Evolutionary conservation across 2,329 filamentous ascomycete genomes (phyloP).

Genomic region (Exophiala bonariae): DNA sequence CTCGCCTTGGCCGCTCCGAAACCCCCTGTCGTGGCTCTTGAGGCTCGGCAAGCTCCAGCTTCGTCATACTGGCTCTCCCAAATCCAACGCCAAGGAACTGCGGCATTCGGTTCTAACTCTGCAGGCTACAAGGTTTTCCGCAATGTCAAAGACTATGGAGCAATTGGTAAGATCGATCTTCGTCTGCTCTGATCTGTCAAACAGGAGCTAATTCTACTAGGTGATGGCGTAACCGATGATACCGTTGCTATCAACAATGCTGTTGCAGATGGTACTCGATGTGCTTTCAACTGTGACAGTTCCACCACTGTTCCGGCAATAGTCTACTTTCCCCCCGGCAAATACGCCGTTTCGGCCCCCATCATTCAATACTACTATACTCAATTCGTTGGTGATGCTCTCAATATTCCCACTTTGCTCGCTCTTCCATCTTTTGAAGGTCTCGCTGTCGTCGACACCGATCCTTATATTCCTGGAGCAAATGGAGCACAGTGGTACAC

Average conservation of each 20-base stretch:
- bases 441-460: conserved; percentile 84
- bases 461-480: conserved; percentile 68
- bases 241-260: conserved; percentile 85
- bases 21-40: conserved; percentile 2
- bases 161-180: conserved; percentile 58
- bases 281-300: conserved; percentile 78
- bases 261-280: conserved; percentile 75
- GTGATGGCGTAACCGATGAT: conserved; percentile 73
- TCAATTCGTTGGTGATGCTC: conserved; percentile 81
- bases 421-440: conserved; percentile 70
- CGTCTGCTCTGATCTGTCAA: conserved; percentile 13
- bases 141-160: conserved; percentile 75
- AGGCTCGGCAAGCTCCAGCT: conserved; percentile 15
- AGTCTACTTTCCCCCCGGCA: conserved; percentile 89
- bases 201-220: conserved; percentile 38
- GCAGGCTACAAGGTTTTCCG: conserved; percentile 70
- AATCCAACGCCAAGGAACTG: conserved; percentile 67
- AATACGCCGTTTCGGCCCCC: conserved; percentile 76
- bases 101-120: conserved; percentile 52
- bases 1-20: conserved; percentile 11
- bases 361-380: conserved; percentile 90
- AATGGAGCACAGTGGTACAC: conserved; percentile 72
- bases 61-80: conserved; percentile 67
- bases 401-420: conserved; percentile 72
- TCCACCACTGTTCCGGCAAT: conserved; percentile 80